These are phyloP conservation scores for Peronosclerospora sorghi DNA, from an alignment of 352 stramenopile genomes.

Conservation along the genomic window DNA sequence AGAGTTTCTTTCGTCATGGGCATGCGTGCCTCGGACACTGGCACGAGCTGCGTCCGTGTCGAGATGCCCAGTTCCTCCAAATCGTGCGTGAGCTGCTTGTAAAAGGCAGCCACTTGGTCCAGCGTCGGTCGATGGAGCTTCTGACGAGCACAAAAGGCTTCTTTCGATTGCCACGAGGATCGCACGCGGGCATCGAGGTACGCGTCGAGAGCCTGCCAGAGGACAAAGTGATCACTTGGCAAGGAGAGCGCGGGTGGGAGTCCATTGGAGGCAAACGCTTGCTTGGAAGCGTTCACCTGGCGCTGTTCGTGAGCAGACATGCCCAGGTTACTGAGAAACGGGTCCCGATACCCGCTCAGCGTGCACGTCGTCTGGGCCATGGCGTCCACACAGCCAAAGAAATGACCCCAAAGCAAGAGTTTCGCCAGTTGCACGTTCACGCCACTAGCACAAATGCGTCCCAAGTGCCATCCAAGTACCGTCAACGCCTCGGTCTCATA, in stretches of 20 bases:
- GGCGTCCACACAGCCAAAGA: constrained; percentile 50
- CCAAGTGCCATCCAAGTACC: constrained; percentile 63
- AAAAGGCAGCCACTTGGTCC: constrained; percentile 57
- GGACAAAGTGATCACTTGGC: constrained; percentile 63
- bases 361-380: constrained; percentile 57
- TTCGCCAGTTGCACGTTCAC: constrained; percentile 63
- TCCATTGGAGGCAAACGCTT: constrained; percentile 34
- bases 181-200: constrained; percentile 35
- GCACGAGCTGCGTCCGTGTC: constrained; percentile 30
- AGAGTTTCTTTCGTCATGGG: constrained; percentile 21
- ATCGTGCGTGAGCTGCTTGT: constrained; percentile 53
- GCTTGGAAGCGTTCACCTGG: constrained; percentile 46
- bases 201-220: constrained; percentile 53
- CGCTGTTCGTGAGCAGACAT: constrained; percentile 50
- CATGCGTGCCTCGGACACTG: constrained; percentile 2
- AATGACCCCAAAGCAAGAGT: constrained; percentile 57
- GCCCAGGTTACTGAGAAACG: constrained; percentile 59
- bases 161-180: constrained; percentile 22
- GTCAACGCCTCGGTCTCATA: constrained; percentile 24
- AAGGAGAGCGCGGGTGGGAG: constrained; percentile 23
- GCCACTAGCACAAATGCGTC: constrained; percentile 53
- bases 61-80: constrained; percentile 43
- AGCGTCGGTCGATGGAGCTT: constrained; percentile 56
- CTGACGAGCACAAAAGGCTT: constrained; percentile 46
- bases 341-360: constrained; percentile 65